phyloP scores from a whole-genome alignment of 768 basidiomycete species.

The Suillus ampliporus region DNA sequence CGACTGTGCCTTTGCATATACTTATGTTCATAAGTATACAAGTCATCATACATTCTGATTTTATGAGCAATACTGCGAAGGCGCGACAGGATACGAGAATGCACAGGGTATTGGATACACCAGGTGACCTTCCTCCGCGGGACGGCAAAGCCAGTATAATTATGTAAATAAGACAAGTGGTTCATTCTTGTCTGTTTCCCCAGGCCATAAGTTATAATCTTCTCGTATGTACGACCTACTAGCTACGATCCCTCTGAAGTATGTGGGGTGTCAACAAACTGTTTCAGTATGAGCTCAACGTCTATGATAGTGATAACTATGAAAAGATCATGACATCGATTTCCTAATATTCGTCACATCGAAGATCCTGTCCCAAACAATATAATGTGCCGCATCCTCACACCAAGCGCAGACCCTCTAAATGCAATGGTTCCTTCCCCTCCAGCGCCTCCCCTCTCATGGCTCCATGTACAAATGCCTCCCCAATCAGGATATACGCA shows the following conservation, averaged over 20 bases:
- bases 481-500: conserved; percentile 15
- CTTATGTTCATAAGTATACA: no score
- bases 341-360: not conserved
- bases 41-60: no score
- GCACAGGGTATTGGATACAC: no score
- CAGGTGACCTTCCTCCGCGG: no score
- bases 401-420: not conserved
- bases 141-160: no score
- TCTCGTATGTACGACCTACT: not conserved
- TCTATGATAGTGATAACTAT: not conserved
- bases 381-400: not conserved
- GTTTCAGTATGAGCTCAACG: not conserved
- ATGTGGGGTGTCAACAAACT: not conserved
- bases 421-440: not conserved
- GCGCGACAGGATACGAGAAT: no score
- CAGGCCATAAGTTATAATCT: not conserved
- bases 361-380: no score
- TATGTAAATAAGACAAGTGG: no score
- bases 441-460: conserved; percentile 15
- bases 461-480: conserved; percentile 14
- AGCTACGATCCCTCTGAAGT: not conserved
- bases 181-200: not conserved
- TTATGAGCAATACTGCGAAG: no score
- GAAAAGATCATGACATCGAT: not conserved
- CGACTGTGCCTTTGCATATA: no score